Base-by-base conservation (phyloP, 2,329 filamentous ascomycete genomes). In the Neurospora sp. region DNA sequence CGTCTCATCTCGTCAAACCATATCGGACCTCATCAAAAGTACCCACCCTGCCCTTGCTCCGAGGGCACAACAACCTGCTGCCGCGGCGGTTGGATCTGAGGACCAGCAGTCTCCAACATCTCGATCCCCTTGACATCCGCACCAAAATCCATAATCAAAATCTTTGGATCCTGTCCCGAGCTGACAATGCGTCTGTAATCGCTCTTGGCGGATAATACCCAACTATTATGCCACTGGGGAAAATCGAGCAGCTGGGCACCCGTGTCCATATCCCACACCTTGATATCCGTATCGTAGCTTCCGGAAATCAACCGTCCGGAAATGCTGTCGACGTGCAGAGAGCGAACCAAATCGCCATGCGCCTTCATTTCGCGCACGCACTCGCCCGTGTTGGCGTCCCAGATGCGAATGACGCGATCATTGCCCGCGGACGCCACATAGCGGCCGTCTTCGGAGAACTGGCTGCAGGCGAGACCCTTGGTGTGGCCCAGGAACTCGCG, bases 141-240 rank as follows among this genome's bases (percentile, higher is more conserved):
- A 38, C 88, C 96, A 82, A 98, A 99, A 81, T 99, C 96, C 85
- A 98, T 90, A 71, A 99, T 91, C 70, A 98, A 82, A 68, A 96
- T 93, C 78, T 96, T 91, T 40, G 94, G 92, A 77, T 97, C 94
- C 80, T 99, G 96, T 67, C 94, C 96, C 0, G 95, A 97, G 75
- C 93, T 96, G 72, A 99, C 92, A 73, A 99, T 96, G 72, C 96
- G 89, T 71, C 95, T 87, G 80, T 98, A 98, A 78, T 99, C 95
- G 73, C 92, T 94, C 85, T 97, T 97, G 68, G 96, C 96, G 73
- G 92, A 94, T 71, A 99, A 83, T 77, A 99, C 96, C 96, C 96
- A 99, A 80, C 93, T 97, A 11, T 91, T 91, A 70, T 97, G 97
- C 93, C 94, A 98, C 74, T 92, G 89, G n/a, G 93, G 92, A 76